Percentiles rank a stretch among this genome's conserved stretches.
phyloP scores from a whole-genome alignment of 2,329 filamentous ascomycete species.

The Monosporascus cannonballus region DNA sequence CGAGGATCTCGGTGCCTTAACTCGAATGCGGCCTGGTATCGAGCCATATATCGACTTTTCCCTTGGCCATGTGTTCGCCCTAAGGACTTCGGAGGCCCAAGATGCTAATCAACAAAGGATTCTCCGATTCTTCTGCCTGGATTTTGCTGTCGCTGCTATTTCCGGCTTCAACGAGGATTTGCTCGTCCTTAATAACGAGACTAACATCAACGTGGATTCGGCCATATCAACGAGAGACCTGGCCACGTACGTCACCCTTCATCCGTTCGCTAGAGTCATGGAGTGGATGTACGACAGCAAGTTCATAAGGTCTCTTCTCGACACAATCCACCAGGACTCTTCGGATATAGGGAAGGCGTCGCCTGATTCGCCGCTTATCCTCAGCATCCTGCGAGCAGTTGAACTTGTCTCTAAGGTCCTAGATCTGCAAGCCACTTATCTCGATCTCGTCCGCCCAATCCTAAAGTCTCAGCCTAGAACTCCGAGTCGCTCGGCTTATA shows the following conservation, averaged over 20 bases:
- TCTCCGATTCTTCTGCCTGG: conserved; percentile 72
- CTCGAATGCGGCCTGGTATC: conserved; percentile 73
- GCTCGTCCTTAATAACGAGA: conserved; percentile 76
- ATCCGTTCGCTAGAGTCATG: conserved; percentile 92
- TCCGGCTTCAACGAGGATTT: conserved; percentile 91
- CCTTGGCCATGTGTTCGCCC: conserved; percentile 69
- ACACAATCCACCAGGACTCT: conserved; percentile 70
- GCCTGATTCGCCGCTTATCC: conserved; percentile 73
- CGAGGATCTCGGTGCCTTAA: conserved; percentile 71
- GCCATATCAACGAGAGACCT: conserved; percentile 71
- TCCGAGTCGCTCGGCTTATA: conserved; percentile 23
- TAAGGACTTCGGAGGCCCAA: conserved; percentile 57
- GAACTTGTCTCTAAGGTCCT: conserved; percentile 78
- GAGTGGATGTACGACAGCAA: conserved; percentile 97
- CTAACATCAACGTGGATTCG: conserved; percentile 67
- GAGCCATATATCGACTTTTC: conserved; percentile 92
- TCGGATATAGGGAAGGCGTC: conserved; percentile 65
- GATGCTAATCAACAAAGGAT: conserved; percentile 66
- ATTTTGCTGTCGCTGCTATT: conserved; percentile 75
- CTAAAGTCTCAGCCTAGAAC: conserved; percentile 58
- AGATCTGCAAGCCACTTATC: conserved; percentile 84
- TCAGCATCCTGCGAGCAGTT: conserved; percentile 72
- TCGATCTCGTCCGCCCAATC: conserved; percentile 78
- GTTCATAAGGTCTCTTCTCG: conserved; percentile 73
- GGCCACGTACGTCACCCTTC: conserved; percentile 73